Evolutionary conservation across 257 asterid genomes (phyloP), one percentile per base, ranked within the genome.

Genomic region (Nicotiana tomentosiformis): DNA sequence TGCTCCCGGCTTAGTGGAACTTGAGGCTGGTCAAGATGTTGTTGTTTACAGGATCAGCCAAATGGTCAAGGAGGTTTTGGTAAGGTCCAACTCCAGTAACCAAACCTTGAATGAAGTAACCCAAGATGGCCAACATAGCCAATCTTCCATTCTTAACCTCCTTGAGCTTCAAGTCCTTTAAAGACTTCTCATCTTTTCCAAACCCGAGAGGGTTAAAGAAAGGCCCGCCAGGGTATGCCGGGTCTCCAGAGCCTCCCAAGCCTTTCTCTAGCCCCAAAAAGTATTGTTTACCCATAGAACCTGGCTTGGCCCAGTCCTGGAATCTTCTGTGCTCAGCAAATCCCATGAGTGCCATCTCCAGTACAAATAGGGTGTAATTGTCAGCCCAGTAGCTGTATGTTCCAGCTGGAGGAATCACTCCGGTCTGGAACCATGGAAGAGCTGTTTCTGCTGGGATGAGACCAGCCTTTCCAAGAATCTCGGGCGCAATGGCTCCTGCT

Each of bases 351-450:
- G 97, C 98, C 97, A 96, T 83, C 80, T 96, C 98, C 1, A 96
- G 32, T 18, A 94, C 98, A 83, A 94, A 94, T 10, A 96, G 89
- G 4, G 98, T 94, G 91, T 90, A 93, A 3, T 81, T 18, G 61
- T 96, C 98, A 3, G 98, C 98, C 98, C 98, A 93, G 90, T 94
- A 92, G 91, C 58, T 81, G 94, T 94, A 94, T 8, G 98, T 92
- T 11, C 99, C 99, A 0, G 99, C 98, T 0, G 98, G 97, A n/a
- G 98, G 98, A 69, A 93, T 85, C 53, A 93, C 98, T 77, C 98
- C 98, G 0, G 97, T 94, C 58, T 90, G 67, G 96, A 94, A 95
- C 98, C 99, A 95, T 4, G 97, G 97, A 6, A 94, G 97, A 23
- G 99, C 99, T 0, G 99, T 95, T 78, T 95, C 99, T 0, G 94